A percentile compares a stretch with the other conserved stretches of the same genome.
Evolutionary conservation across 768 basidiomycete genomes (phyloP).

Genomic region (Rhizopogon sp.): DNA sequence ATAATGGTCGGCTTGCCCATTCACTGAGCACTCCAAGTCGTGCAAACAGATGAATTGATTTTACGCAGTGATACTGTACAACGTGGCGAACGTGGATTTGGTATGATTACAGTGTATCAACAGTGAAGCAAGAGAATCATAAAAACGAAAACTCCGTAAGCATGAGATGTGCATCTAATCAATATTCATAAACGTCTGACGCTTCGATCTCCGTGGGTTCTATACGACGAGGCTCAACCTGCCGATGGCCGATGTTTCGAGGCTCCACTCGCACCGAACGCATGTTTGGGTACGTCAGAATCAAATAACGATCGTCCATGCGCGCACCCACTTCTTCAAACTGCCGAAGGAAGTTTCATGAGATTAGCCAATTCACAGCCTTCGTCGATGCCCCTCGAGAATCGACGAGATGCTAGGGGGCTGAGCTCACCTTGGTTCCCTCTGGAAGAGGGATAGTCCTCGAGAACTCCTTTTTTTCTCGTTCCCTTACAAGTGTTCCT

Average conservation of each 20-base stretch:
- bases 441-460: constrained; percentile 70
- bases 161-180: constrained; percentile 10
- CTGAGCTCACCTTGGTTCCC: constrained; percentile 56
- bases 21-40: background rate
- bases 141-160: constrained; percentile 5
- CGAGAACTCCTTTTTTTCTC: constrained; percentile 57
- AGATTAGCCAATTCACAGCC: constrained; percentile 1
- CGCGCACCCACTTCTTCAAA: constrained; percentile 71
- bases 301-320: constrained; percentile 56
- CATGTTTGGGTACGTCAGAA: constrained; percentile 57
- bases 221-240: constrained; percentile 24
- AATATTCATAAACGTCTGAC: constrained; percentile 27
- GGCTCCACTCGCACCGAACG: constrained; percentile 30
- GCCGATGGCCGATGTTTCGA: constrained; percentile 16
- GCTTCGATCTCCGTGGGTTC: constrained; percentile 29
- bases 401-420: background rate
- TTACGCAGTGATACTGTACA: background rate
- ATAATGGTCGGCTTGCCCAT: background rate
- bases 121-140: constrained; percentile 5
- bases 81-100: constrained; percentile 1
- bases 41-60: background rate
- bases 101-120: constrained; percentile 6
- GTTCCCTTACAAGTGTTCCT: constrained; percentile 56
- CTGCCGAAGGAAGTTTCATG: constrained; percentile 27
- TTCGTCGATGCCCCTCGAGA: background rate